Evolutionary conservation across 441 rosid genomes (phyloP), one percentile per base, ranked within the genome.

Genomic region (Eutrema salsugineum): DNA sequence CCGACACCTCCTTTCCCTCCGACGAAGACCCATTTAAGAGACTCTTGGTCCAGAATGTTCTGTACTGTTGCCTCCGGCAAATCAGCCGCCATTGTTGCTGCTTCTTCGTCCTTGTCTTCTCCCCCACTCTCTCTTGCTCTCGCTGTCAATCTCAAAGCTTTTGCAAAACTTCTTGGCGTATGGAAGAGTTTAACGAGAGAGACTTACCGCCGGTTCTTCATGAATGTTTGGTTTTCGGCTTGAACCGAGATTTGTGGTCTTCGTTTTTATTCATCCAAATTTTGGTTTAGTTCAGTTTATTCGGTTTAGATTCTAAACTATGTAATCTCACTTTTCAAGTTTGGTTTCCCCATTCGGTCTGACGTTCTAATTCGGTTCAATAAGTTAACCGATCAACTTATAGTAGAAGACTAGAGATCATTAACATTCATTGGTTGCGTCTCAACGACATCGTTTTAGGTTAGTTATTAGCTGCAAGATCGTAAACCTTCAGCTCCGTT

Each of bases 1-100:
- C 99, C 98, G 0, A 95, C 98, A 32, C 99, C 99, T 53, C 99
- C 99, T 79, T 95, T 95, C 7, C 99, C 99, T 22, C 99, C 98
- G 16, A 95, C 99, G 77, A 95, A 95, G 2, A 95, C 96, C 98
- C 99, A 95, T 81, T 95, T 92, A 1, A 95, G 93, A 75, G 80
- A 74, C 0, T 95, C 96, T 76, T 92, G 98, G 17, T 87, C 87
- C 66, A 95, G 74, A 27, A 95, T 79, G 87, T 95, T 95, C 81
- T 67, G 81, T 6, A 95, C 60, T 8, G 86, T 80, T 27, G 86
- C 93, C 51, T 89, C 97, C 14, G 97, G 91, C 35, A 88, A 16
- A 27, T 86, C 91, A 69, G 76, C 53, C 68, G 86, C 86, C 90
- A 78, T 84, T 42, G 50, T 49, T 9, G n/a, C 39, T 63, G 59